Percentiles rank a stretch among this genome's conserved stretches.
These are phyloP conservation scores for Gremmenia infestans DNA, from an alignment of 2,329 filamentous ascomycete genomes.

Conservation along the genomic window DNA sequence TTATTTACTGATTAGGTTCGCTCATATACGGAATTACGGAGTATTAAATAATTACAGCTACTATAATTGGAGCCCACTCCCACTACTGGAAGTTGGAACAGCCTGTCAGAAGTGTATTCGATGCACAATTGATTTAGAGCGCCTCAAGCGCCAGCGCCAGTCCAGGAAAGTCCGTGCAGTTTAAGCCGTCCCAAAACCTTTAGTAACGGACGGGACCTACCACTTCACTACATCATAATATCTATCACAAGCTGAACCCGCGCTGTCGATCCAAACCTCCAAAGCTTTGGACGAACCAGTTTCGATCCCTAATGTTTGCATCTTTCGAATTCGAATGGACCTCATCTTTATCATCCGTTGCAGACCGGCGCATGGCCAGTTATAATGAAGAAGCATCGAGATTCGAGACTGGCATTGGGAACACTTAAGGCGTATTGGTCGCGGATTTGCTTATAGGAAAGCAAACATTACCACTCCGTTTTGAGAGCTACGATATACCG, in stretches of 20 bases:
- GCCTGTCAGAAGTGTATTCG: too few species aligned
- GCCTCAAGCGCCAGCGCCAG: too few species aligned
- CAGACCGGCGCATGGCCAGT: slow-evolving; percentile 16
- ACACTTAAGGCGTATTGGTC: slow-evolving; percentile 19
- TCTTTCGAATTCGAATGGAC: background rate
- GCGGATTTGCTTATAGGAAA: slow-evolving; percentile 7
- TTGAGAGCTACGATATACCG: background rate
- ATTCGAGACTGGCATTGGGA: slow-evolving; percentile 25
- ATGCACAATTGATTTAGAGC: too few species aligned
- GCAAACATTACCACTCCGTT: background rate
- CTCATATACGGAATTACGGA: too few species aligned
- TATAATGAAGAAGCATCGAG: slow-evolving; percentile 29
- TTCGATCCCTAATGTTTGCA: background rate
- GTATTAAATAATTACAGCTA: too few species aligned
- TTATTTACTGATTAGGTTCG: too few species aligned
- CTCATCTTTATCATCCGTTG: slow-evolving; percentile 2
- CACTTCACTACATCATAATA: too few species aligned
- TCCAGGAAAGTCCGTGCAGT: background rate
- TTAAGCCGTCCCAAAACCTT: background rate
- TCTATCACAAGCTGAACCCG: background rate
- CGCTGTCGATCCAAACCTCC: background rate
- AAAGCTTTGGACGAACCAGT: background rate
- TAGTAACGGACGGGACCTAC: too few species aligned
- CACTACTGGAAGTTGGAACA: too few species aligned
- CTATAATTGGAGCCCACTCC: too few species aligned